Base-by-base conservation (phyloP, 2,329 filamentous ascomycete genomes). In the Xylariaceae sp. region DNA sequence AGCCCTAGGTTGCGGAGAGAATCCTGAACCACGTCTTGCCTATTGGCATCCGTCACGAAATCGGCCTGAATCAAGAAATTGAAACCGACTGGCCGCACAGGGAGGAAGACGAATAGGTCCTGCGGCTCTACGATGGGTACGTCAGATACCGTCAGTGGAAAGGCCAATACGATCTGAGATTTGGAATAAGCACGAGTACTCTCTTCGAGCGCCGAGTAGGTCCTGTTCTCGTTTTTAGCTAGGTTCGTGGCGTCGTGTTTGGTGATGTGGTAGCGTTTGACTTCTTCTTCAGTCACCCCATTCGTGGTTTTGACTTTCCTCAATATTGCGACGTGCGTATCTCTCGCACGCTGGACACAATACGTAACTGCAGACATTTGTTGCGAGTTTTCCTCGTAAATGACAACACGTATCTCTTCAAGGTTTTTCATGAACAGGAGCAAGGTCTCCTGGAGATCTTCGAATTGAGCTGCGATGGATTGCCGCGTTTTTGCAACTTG, bases 41-140 rank as follows among this genome's bases (percentile, higher is more conserved):
- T 64, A 52, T 63, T 75, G 3, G 72, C 74, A 14, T 69, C 58
- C 0, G 71, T 76, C 36, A 74, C 72, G 47, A 78, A 79, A 52
- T 79, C 75, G 6, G 72, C 66, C 9, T 79, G 75, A 11, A 80
- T 73, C 1, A 78, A 56, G 39, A 79, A 78, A 62, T 70, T 73
- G 57, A 76, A 76, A 1, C 71, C 72, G 39, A 68, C 62, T 5
- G 60, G 55, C 0, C 68, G 60, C n/a, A 77, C 59, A 0, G 75
- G 76, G 0, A 77, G 55, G 52, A 78, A 78, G 0, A 68, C 71
- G 57, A 72, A 78, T 0, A 76, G 49, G 6, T 71, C 58, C 44
- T 78, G 74, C 6, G 61, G 54, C 31, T 71, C 56, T 5, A 72
- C 50, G 2, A 74, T 44, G 0, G 75, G 75, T 0, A 48, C 22